phyloP scores from a whole-genome alignment of 2,329 filamentous ascomycete genomes.

The Didymosphaeria variabile region DNA sequence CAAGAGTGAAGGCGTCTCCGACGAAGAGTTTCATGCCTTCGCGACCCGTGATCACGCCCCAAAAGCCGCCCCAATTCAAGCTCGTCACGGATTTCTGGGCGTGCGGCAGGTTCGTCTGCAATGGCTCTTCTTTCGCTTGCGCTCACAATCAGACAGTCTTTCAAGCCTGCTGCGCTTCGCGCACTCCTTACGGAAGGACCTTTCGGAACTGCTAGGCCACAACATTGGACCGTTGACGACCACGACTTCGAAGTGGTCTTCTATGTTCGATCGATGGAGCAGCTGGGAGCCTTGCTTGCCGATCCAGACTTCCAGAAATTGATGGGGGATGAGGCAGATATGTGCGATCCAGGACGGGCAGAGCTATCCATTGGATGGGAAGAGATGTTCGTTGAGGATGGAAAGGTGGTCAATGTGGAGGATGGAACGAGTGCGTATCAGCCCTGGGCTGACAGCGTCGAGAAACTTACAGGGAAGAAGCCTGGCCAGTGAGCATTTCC shows the following conservation, averaged over 20 bases:
- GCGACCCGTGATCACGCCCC: conserved; percentile 8
- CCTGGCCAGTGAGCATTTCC: not conserved
- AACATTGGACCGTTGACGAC: conserved; percentile 12
- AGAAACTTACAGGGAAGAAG: not conserved
- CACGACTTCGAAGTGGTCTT: conserved; percentile 14
- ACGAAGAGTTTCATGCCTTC: conserved; percentile 11
- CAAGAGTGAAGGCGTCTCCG: conserved; percentile 8
- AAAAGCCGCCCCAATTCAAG: conserved; percentile 13
- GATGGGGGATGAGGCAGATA: not conserved
- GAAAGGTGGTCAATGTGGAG: conserved; percentile 13
- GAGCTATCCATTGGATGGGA: conserved; percentile 14
- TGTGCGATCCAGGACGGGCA: not conserved
- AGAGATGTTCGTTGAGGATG: conserved; percentile 20
- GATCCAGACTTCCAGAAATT: conserved; percentile 18
- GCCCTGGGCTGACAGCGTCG: conserved; percentile 2
- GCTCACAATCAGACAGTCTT: not conserved
- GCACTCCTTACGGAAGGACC: not conserved
- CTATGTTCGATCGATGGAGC: conserved; percentile 5
- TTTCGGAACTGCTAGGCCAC: conserved; percentile 3
- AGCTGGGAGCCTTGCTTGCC: conserved; percentile 6
- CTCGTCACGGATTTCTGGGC: conserved; percentile 10
- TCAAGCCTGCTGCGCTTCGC: conserved; percentile 10
- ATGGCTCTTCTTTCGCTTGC: not conserved
- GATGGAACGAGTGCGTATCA: conserved; percentile 8
- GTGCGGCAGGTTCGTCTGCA: conserved; percentile 14